Percentiles rank a stretch among this genome's conserved stretches.
Conservation (phyloP, 2,329 filamentous ascomycete species). For the Lecanoromycetidae sp. region DNA sequence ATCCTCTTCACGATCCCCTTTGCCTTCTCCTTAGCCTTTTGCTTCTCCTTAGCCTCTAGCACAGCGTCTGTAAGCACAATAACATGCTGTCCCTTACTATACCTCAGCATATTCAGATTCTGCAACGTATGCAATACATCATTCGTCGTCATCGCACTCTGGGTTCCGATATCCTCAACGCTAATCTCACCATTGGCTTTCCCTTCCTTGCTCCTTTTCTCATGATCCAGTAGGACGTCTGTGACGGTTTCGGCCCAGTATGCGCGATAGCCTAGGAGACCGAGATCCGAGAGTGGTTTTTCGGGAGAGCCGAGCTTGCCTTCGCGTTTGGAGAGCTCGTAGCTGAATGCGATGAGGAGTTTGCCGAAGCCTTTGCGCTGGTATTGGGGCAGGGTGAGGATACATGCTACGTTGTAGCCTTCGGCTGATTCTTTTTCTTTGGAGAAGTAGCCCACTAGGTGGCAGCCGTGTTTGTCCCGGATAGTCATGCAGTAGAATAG, state of each 20-base stretch:
- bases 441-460: constrained; percentile 97
- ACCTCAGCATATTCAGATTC: constrained; percentile 86
- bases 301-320: constrained; percentile 91
- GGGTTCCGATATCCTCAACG: constrained; percentile 68
- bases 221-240: constrained; percentile 65
- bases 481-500: constrained; percentile 96
- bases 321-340: constrained; percentile 91
- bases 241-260: constrained; percentile 97
- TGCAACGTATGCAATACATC: constrained; percentile 93
- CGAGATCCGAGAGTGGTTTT: constrained; percentile 88
- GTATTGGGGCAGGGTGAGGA: constrained; percentile 89
- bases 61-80: constrained; percentile 82
- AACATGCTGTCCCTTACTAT: constrained; percentile 93
- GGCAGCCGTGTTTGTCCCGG: constrained; percentile 80
- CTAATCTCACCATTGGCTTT: constrained; percentile 55
- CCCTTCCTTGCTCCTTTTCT: constrained; percentile 35
- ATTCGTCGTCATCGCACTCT: constrained; percentile 89
- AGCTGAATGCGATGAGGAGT: constrained; percentile 91
- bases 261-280: constrained; percentile 83
- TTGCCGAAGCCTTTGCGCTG: constrained; percentile 90
- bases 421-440: constrained; percentile 98
- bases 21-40: constrained; percentile 62
- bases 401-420: constrained; percentile 96
- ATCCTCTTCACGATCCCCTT: constrained; percentile 55
- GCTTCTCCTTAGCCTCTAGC: constrained; percentile 54